Base-by-base conservation (phyloP, 176 grass and related monocot species). In the maize (Zea mays) region DNA sequence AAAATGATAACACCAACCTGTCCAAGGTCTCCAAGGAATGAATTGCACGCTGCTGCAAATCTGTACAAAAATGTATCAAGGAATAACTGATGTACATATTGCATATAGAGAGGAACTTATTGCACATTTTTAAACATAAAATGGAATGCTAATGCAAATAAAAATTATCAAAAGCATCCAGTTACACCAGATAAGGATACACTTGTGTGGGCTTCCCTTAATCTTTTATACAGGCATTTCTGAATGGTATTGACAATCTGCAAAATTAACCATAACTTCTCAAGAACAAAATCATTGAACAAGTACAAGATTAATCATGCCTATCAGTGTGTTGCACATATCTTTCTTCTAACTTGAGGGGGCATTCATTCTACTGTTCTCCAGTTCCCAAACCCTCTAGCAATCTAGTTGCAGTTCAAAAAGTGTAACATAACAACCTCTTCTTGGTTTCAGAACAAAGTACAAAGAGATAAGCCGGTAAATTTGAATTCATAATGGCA, bases 11-110 rank as follows among this genome's bases (percentile, higher is more conserved):
- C 64, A 86, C 41, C 3, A 85, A 97, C 95, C 87, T 85, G 95
- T 86, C 93, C 91, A 98, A 85, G 95, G 95, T 84, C 85, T 92
- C 95, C 89, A 98, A 78, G 91, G 89, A 88, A 98, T 63, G 71
- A 94, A 89, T 62, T 94, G 91, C 47, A 93, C 87, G 19, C 84
- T 87, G 67, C 91, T 98, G 85, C 95, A 98, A 55, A 98, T 94
- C 91, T 94, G 81, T 79, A 56, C 5, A 52, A 71, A 88, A 48
- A 74, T 55, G 65, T 64, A 83, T 66, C 86, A 94, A 91, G 83
- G 76, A 34, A 62, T 48, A 74, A 82, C 52, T 20, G 37, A n/a
- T 69, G 67, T 12, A 56, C 51, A 85, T 7, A 52, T 65, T 83
- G 69, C 39, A 84, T 34, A 84, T 47, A 39, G 2, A 14, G 46